Conservation (phyloP, 805 yeast genomes). For the Candida rishiriensis region DNA sequence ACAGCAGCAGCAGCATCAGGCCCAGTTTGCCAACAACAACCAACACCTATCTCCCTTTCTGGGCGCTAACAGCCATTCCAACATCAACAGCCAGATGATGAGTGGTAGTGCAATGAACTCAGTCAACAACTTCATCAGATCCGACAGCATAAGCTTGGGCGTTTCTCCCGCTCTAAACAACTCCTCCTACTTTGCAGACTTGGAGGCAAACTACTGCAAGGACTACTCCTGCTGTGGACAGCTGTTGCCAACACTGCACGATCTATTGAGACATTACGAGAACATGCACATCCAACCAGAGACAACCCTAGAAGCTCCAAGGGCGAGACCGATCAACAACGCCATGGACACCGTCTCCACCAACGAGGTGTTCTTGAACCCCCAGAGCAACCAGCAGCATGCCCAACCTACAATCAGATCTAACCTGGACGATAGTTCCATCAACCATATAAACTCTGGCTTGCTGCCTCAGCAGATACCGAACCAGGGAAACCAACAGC, state of each 20-base stretch:
- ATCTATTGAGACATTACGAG: conserved; percentile 88
- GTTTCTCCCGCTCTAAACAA: conserved; percentile 64
- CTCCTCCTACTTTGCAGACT: conserved; percentile 81
- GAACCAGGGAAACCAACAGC: conserved; percentile 11
- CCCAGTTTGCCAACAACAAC: conserved; percentile 5
- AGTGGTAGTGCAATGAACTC: conserved; percentile 9
- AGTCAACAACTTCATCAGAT: conserved; percentile 23
- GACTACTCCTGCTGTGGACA: conserved; percentile 97
- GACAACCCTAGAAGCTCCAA: conserved; percentile 37
- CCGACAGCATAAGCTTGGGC: conserved; percentile 30
- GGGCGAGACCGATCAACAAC: conserved; percentile 49
- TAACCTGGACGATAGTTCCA: neutral
- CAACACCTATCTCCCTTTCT: conserved; percentile 18
- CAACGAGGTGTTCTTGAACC: conserved; percentile 75
- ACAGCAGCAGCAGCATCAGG: conserved; percentile 15
- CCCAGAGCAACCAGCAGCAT: conserved; percentile 17
- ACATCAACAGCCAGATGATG: conserved; percentile 3
- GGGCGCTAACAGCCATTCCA: conserved; percentile 9
- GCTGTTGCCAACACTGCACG: conserved; percentile 87
- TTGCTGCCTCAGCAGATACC: conserved; percentile 6
- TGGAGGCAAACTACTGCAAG: conserved; percentile 94
- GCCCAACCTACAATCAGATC: conserved; percentile 1
- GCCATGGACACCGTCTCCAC: conserved; percentile 84
- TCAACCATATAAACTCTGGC: conserved; percentile 1
- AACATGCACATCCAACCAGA: conserved; percentile 81